phyloP scores from a whole-genome alignment of 257 asterid genomes.

The Ballota nigra region DNA sequence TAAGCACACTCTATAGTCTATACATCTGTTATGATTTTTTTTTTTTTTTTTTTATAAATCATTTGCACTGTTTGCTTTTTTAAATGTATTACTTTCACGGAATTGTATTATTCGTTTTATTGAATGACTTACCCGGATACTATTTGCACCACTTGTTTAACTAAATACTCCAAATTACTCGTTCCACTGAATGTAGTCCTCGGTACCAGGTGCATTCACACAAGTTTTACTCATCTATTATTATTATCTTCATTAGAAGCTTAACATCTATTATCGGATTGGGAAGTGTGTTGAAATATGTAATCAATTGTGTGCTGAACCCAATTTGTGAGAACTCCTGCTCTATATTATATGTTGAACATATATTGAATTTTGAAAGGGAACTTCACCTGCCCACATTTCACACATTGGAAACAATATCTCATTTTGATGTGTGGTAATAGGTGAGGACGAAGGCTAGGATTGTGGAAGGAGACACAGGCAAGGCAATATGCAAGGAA shows the following conservation, averaged over 20 bases:
- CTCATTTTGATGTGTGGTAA: slow-evolving; percentile 19
- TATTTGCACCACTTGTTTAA: too few species aligned
- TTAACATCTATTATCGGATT: neutral
- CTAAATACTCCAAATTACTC: too few species aligned
- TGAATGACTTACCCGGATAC: too few species aligned
- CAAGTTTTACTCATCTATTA: too few species aligned
- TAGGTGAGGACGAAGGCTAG: slow-evolving; percentile 75
- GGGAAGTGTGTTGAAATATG: neutral
- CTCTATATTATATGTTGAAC: neutral
- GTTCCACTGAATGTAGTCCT: too few species aligned
- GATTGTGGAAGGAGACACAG: slow-evolving; percentile 96
- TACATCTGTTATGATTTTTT: too few species aligned
- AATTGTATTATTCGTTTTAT: too few species aligned
- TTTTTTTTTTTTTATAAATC: too few species aligned
- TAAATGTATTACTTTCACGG: too few species aligned
- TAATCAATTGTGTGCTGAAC: neutral
- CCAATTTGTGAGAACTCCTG: neutral
- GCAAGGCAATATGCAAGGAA: slow-evolving; percentile 84
- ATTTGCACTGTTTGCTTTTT: too few species aligned
- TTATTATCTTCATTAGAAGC: neutral
- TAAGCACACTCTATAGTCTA: too few species aligned
- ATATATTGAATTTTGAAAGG: neutral
- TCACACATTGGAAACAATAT: neutral
- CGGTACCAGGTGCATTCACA: too few species aligned
- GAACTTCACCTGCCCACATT: neutral